phyloP scores from a whole-genome alignment of 805 yeast species.

The Lipomyces kockii region DNA sequence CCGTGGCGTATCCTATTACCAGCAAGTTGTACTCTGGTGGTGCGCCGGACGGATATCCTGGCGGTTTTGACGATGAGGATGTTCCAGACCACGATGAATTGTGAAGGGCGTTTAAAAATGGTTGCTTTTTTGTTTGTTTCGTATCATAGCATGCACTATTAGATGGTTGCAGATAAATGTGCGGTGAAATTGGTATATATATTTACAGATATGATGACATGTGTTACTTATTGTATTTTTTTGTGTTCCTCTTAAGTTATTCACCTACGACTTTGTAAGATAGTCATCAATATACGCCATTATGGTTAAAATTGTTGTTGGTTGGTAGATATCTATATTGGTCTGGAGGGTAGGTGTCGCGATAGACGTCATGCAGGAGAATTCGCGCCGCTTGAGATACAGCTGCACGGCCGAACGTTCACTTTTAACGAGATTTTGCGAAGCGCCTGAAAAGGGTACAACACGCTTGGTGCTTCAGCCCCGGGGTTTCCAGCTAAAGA shows the following conservation, averaged over 20 bases:
- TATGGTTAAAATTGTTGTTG: neutral
- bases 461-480: too few relatives aligned
- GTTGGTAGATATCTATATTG: neutral
- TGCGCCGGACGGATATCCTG: slow-evolving; percentile 41
- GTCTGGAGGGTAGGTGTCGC: neutral
- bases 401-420: too few relatives aligned
- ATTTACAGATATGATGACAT: neutral
- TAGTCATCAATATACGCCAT: neutral
- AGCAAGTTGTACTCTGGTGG: slow-evolving; percentile 71
- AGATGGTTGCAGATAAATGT: neutral
- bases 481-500: too few relatives aligned
- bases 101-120: slow-evolving; percentile 23
- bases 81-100: slow-evolving; percentile 73
- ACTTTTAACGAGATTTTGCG: too few relatives aligned
- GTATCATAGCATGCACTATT: neutral
- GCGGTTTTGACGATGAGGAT: slow-evolving; percentile 55
- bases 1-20: slow-evolving; percentile 89
- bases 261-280: slow-evolving; percentile 1
- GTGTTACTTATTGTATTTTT: neutral
- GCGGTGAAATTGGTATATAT: neutral
- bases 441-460: too few relatives aligned
- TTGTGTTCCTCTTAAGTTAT: neutral
- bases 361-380: too few relatives aligned
- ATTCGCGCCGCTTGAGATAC: too few relatives aligned
- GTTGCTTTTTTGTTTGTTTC: neutral